Evolutionary conservation across 352 stramenopile species (phyloP), one percentile per base, ranked within the genome.

Genomic region (Globisporangium cystogenes): DNA sequence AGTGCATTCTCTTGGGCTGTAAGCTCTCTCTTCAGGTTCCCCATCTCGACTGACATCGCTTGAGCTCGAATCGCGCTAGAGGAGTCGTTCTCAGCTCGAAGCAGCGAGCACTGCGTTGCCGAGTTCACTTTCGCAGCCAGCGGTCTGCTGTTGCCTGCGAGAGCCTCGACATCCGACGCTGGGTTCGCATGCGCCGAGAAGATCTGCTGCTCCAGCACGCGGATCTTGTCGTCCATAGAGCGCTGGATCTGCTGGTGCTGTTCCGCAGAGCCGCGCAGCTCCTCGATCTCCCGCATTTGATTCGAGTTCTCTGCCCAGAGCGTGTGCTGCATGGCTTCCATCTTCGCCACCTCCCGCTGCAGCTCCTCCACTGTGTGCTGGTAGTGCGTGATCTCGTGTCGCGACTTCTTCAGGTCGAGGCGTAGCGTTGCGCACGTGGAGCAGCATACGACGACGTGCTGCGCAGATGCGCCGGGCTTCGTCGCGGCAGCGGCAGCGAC

Each of bases 251-350:
- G 62, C 7, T 65, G 53, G 21, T 62, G 52, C 7, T 65, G 47
- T 3, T 53, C 39, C 2, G 78, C 41, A 31, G 45, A 42, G 5
- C 52, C 47, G n/a, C 47, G 33, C 11, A 79, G 37, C 18, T 59
- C 49, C 16, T 51, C 45, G 26, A 70, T 67, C 55, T 77, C 64
- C 10, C 27, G 23, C 2, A 55, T 33, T 18, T 64, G 48, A 1
- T 20, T 29, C 3, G 42, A 60, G 7, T 60, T 62, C 27, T 82
- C 69, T 20, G 59, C 48, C 65, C 64, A 77, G 27, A 68, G 26
- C 23, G 39, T 52, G 21, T 79, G 57, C 41, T 65, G 59, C 27
- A 58, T 57, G n/a, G 52, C 42, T 47, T 72, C 62, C 24, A 73
- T 40, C 23, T 68, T 67, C 21, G 59, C 51, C 2, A 74, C 48